Conservation (phyloP, 345 rosid species). For the Iberis pinnata region DNA sequence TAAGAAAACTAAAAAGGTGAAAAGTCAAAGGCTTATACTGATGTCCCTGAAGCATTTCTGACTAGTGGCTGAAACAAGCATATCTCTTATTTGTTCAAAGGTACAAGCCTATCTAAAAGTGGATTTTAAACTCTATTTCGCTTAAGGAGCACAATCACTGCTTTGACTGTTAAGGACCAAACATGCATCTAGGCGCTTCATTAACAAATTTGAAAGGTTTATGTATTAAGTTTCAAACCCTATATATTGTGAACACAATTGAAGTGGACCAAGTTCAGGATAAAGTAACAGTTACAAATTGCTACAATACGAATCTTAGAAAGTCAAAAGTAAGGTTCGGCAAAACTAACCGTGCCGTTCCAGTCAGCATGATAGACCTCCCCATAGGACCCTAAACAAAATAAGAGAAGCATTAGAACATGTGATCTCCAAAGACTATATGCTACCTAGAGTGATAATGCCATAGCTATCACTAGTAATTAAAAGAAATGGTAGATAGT, state of each 20-base stretch:
- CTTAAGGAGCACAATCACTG: conserved; percentile 1
- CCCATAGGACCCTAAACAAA: conserved; percentile 82
- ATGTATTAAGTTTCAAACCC: background rate
- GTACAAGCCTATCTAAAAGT: conserved; percentile 2
- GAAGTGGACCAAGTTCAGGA: background rate
- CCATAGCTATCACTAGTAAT: too few relatives aligned
- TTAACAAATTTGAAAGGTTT: background rate
- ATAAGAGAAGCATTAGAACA: conserved; percentile 20
- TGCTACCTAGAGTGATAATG: background rate
- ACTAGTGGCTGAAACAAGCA: conserved; percentile 8
- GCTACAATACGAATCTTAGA: conserved; percentile 8
- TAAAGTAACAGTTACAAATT: background rate
- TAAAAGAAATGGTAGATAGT: background rate
- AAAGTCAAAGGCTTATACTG: background rate
- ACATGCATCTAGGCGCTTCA: conserved; percentile 1
- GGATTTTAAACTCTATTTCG: background rate
- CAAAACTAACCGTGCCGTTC: conserved; percentile 87
- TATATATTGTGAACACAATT: conserved; percentile 6
- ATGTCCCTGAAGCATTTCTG: conserved; percentile 1
- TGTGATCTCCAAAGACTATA: conserved; percentile 10
- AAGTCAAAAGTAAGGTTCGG: conserved; percentile 14
- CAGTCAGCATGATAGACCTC: conserved; percentile 98
- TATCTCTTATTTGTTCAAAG: too few relatives aligned
- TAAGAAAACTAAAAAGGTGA: background rate
- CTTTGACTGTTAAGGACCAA: conserved; percentile 11